These are phyloP conservation scores for Yamadazyma spencermartinsiae DNA, from an alignment of 1,139 yeast genomes.

Conservation along the genomic window DNA sequence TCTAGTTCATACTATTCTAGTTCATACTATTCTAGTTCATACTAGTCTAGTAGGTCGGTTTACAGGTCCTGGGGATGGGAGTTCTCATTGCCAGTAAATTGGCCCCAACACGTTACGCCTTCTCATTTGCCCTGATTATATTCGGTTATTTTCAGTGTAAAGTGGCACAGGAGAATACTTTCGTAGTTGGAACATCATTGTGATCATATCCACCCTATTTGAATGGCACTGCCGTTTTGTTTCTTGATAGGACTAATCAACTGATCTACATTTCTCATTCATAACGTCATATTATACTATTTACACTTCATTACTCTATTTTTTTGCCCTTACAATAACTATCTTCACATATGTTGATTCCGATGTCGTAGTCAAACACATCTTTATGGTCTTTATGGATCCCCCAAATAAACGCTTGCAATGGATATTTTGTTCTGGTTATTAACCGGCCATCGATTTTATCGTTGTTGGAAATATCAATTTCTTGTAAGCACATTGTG, in stretches of 20 bases:
- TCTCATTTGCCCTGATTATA: slow-evolving; percentile 53
- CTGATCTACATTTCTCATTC: slow-evolving; percentile 32
- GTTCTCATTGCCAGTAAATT: background rate
- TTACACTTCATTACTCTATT: slow-evolving; percentile 13
- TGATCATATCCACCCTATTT: slow-evolving; percentile 54
- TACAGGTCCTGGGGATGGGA: background rate
- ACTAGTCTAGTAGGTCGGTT: background rate
- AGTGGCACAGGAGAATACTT: slow-evolving; percentile 51
- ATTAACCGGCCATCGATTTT: slow-evolving; percentile 10
- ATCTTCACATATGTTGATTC: slow-evolving; percentile 17
- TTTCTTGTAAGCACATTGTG: slow-evolving; percentile 18
- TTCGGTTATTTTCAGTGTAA: slow-evolving; percentile 55
- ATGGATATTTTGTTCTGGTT: slow-evolving; percentile 5
- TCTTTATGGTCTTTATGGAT: slow-evolving; percentile 22
- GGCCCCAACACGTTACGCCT: slow-evolving; percentile 36
- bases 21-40: background rate
- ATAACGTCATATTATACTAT: slow-evolving; percentile 1
- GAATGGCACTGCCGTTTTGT: slow-evolving; percentile 19
- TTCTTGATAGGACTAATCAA: slow-evolving; percentile 42
- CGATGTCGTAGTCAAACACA: slow-evolving; percentile 25
- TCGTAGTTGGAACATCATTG: slow-evolving; percentile 41
- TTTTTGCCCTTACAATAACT: slow-evolving; percentile 20
- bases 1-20: background rate
- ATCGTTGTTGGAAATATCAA: slow-evolving; percentile 22
- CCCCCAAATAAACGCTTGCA: slow-evolving; percentile 20